Conservation (phyloP, 2,329 filamentous ascomycete genomes). For the Gliomastix tumulicola region DNA sequence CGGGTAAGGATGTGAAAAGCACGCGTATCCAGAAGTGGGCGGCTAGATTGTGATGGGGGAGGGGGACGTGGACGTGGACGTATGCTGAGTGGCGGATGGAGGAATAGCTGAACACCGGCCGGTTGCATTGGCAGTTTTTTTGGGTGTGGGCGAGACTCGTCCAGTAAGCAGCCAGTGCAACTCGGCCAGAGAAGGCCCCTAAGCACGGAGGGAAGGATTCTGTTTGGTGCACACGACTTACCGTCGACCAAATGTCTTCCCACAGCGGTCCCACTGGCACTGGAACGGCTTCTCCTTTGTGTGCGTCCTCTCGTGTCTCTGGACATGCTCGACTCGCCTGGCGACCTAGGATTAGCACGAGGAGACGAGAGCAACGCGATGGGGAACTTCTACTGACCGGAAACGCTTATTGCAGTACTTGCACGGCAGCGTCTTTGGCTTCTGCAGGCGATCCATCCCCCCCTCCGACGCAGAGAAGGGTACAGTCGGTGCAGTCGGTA, state of each 20-base stretch:
- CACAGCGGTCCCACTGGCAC: slow-evolving; percentile 52
- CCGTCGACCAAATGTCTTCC: slow-evolving; percentile 57
- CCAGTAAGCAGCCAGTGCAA: too few relatives aligned
- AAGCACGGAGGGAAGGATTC: too few relatives aligned
- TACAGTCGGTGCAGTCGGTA: slow-evolving; percentile 13
- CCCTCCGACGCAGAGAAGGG: slow-evolving; percentile 31
- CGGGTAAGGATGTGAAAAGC: too few relatives aligned
- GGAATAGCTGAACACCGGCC: too few relatives aligned
- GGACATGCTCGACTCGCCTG: slow-evolving; percentile 58
- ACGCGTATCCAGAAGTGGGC: too few relatives aligned
- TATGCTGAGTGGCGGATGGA: too few relatives aligned
- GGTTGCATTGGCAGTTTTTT: too few relatives aligned
- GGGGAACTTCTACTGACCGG: slow-evolving; percentile 35
- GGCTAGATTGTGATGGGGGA: too few relatives aligned
- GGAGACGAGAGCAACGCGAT: slow-evolving; percentile 1
- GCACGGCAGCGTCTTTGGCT: slow-evolving; percentile 56
- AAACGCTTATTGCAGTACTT: slow-evolving; percentile 58
- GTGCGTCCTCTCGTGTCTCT: slow-evolving; percentile 57
- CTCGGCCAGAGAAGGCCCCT: too few relatives aligned
- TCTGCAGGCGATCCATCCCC: slow-evolving; percentile 46
- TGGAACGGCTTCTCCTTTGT: slow-evolving; percentile 60
- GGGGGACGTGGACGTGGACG: too few relatives aligned
- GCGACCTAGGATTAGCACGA: too few relatives aligned
- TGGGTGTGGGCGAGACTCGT: too few relatives aligned
- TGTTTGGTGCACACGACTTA: slow-evolving; percentile 33